Percentiles rank a stretch among this genome's conserved stretches.
Conservation (phyloP, 495 filamentous ascomycete species). For the Neurospora discreta region DNA sequence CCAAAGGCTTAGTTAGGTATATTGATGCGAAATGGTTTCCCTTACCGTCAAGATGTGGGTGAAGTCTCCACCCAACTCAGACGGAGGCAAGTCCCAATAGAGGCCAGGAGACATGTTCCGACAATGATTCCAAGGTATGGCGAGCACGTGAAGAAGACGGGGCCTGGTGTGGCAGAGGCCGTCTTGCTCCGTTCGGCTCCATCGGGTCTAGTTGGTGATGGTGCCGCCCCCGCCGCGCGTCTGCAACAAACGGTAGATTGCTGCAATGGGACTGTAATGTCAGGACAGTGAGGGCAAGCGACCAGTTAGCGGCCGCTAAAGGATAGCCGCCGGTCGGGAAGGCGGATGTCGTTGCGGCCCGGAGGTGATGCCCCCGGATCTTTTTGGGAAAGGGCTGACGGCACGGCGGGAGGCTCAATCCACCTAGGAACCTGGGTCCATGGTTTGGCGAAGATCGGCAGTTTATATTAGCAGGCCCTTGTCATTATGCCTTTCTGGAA, state of each 20-base stretch:
- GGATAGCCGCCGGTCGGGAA: background rate
- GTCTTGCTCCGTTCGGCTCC: background rate
- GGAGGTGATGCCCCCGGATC: constrained; percentile 15
- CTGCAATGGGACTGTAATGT: background rate
- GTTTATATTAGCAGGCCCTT: background rate
- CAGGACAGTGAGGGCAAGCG: background rate
- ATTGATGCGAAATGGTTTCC: background rate
- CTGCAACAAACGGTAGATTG: background rate
- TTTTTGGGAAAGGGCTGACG: constrained; percentile 19
- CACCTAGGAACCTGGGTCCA: constrained; percentile 12
- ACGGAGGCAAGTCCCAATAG: background rate
- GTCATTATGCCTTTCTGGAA: background rate
- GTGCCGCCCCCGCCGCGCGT: background rate
- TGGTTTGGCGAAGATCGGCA: background rate
- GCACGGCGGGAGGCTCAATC: constrained; percentile 21
- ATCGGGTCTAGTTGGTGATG: background rate
- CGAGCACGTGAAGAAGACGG: background rate
- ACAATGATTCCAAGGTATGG: background rate
- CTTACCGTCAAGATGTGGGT: background rate
- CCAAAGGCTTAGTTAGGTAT: background rate
- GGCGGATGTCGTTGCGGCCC: constrained; percentile 1
- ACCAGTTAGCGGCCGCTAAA: background rate
- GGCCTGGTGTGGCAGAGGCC: background rate
- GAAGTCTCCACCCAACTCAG: background rate
- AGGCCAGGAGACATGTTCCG: background rate